Percentiles rank a stretch among this genome's conserved stretches.
Evolutionary conservation across 1,284 basidiomycete genomes (phyloP).

Genomic region (Puccinia horiana): DNA sequence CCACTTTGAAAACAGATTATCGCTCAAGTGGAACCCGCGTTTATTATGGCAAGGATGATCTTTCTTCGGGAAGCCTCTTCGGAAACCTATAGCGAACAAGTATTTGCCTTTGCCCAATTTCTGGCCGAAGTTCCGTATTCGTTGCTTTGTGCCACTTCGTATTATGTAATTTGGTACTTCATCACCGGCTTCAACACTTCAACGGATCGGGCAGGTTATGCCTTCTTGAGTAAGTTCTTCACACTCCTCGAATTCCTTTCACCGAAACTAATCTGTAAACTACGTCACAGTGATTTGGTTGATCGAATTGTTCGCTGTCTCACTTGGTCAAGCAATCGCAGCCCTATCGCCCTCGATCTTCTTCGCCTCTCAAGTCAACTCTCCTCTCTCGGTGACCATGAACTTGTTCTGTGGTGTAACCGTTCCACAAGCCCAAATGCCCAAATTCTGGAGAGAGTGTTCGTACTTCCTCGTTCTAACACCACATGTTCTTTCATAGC

Average conservation of each 20-base stretch:
- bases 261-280: not conserved
- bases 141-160: constrained; percentile 70
- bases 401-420: constrained; percentile 53
- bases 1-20: constrained; percentile 67
- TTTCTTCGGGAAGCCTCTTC: constrained; percentile 69
- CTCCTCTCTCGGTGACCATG: constrained; percentile 18
- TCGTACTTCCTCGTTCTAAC: constrained; percentile 55
- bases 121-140: constrained; percentile 76
- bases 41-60: constrained; percentile 73
- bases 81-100: constrained; percentile 73
- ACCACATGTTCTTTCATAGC: not conserved
- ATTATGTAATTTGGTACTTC: constrained; percentile 65
- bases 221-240: constrained; percentile 36
- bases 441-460: constrained; percentile 75
- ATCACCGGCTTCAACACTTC: constrained; percentile 23
- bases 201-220: constrained; percentile 29
- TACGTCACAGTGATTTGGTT: constrained; percentile 31
- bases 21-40: constrained; percentile 79
- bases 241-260: constrained; percentile 18
- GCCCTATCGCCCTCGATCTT: constrained; percentile 44
- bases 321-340: constrained; percentile 44
- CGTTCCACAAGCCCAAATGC: constrained; percentile 63
- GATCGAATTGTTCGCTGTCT: constrained; percentile 45
- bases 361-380: constrained; percentile 40
- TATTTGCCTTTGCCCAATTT: constrained; percentile 80